phyloP scores from a whole-genome alignment of 495 filamentous ascomycete genomes.

The Neurospora sp. region DNA sequence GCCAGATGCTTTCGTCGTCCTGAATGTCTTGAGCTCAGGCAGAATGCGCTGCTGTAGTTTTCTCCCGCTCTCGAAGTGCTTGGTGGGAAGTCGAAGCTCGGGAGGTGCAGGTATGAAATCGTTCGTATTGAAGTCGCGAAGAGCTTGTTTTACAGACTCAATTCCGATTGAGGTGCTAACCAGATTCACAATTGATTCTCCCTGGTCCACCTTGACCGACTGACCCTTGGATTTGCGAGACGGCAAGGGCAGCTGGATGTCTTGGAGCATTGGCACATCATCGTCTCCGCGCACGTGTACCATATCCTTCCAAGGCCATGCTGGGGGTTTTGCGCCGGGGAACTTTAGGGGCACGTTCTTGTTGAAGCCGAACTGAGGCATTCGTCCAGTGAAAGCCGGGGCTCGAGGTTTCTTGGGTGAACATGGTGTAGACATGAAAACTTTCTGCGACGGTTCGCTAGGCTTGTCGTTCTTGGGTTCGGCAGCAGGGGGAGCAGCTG shows the following conservation, averaged over 20 bases:
- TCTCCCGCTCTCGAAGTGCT: constrained; percentile 39
- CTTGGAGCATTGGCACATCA: background rate
- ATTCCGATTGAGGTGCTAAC: constrained; percentile 26
- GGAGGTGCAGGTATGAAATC: constrained; percentile 28
- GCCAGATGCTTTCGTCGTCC: constrained; percentile 1
- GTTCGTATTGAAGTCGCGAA: constrained; percentile 25
- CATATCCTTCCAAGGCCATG: constrained; percentile 62
- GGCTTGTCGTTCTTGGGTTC: constrained; percentile 12
- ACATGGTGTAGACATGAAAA: constrained; percentile 25
- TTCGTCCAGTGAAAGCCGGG: constrained; percentile 4
- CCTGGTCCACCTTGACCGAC: constrained; percentile 26
- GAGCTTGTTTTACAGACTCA: constrained; percentile 8
- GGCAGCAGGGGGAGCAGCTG: constrained; percentile 2
- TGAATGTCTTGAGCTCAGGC: constrained; percentile 21
- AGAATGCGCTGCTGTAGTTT: constrained; percentile 34
- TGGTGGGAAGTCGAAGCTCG: constrained; percentile 36
- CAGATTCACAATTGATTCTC: constrained; percentile 35
- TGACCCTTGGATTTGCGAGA: constrained; percentile 42
- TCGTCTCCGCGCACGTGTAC: constrained; percentile 45
- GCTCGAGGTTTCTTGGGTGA: constrained; percentile 21
- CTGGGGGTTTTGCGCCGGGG: constrained; percentile 49
- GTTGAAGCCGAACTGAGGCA: constrained; percentile 24
- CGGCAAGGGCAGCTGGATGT: background rate
- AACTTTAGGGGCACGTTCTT: constrained; percentile 35
- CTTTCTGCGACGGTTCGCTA: constrained; percentile 7